phyloP scores from a whole-genome alignment of 306 rosid genomes.

The Sesbania bispinosa region DNA sequence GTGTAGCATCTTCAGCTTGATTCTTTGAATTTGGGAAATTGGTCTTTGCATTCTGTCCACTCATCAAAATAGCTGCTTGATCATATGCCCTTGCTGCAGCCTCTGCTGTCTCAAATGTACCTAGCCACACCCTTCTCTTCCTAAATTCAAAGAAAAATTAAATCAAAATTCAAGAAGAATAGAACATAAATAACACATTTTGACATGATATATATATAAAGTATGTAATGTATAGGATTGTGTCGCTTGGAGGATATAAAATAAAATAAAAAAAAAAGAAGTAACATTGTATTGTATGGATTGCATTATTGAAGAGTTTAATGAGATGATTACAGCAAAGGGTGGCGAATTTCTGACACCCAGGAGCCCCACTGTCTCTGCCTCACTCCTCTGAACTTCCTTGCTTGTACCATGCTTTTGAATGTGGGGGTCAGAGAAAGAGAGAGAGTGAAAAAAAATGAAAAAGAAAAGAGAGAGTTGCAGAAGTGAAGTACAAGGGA shows the following conservation, averaged over 20 bases:
- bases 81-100: constrained; percentile 98
- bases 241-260: too few species aligned
- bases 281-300: constrained; percentile 6
- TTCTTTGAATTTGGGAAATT: constrained; percentile 54
- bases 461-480: background rate
- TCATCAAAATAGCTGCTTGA: constrained; percentile 94
- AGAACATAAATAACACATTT: too few species aligned
- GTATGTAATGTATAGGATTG: too few species aligned
- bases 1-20: constrained; percentile 15
- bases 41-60: constrained; percentile 92
- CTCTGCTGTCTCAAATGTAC: constrained; percentile 97
- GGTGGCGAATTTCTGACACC: constrained; percentile 99
- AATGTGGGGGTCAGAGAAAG: background rate
- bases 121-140: constrained; percentile 97
- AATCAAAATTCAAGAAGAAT: too few species aligned
- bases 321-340: constrained; percentile 61
- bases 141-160: constrained; percentile 25
- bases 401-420: constrained; percentile 66
- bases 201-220: too few species aligned
- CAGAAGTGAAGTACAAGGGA: constrained; percentile 6
- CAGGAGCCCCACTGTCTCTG: constrained; percentile 99
- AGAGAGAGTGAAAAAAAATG: background rate
- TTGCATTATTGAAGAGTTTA: background rate
- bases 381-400: constrained; percentile 99
- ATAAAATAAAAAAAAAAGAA: too few species aligned